Evolutionary conservation across 83 land plant species (phyloP).

Genomic region (Picea mariana): DNA sequence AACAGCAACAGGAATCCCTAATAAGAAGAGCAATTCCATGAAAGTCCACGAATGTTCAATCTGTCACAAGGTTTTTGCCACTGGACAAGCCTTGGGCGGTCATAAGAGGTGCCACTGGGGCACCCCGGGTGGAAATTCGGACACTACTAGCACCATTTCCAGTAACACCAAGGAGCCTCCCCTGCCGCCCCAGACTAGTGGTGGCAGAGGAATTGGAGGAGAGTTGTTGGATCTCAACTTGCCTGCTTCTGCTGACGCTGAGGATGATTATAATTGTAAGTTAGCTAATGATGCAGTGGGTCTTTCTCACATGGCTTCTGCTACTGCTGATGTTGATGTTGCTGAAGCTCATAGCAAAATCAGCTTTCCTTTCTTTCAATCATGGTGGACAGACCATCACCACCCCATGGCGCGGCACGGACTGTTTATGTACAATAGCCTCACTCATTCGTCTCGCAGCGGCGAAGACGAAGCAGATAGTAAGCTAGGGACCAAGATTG

Average conservation of each 20-base stretch:
- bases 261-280: not conserved
- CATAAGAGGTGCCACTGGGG: slow-evolving; percentile 75
- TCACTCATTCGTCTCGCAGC: not conserved
- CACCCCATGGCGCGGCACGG: not conserved
- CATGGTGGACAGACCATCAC: slow-evolving; percentile 12
- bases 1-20: not conserved
- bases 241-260: slow-evolving; percentile 24
- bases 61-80: slow-evolving; percentile 55
- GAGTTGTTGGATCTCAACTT: slow-evolving; percentile 30
- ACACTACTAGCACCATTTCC: not conserved
- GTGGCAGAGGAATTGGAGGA: slow-evolving; percentile 8
- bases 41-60: slow-evolving; percentile 74
- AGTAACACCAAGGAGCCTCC: slow-evolving; percentile 3
- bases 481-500: slow-evolving; percentile 6
- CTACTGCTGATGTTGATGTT: slow-evolving; percentile 6
- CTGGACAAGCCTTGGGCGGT: slow-evolving; percentile 72
- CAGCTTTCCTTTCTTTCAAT: slow-evolving; percentile 10
- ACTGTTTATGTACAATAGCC: slow-evolving; percentile 3
- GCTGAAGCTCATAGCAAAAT: slow-evolving; percentile 14
- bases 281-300: slow-evolving; percentile 8
- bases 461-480: slow-evolving; percentile 10
- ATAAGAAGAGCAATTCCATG: slow-evolving; percentile 28
- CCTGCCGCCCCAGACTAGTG: slow-evolving; percentile 12
- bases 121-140: slow-evolving; percentile 15
- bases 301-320: slow-evolving; percentile 14